Base-by-base conservation (phyloP, 345 rosid species). In the Salix dunnii region DNA sequence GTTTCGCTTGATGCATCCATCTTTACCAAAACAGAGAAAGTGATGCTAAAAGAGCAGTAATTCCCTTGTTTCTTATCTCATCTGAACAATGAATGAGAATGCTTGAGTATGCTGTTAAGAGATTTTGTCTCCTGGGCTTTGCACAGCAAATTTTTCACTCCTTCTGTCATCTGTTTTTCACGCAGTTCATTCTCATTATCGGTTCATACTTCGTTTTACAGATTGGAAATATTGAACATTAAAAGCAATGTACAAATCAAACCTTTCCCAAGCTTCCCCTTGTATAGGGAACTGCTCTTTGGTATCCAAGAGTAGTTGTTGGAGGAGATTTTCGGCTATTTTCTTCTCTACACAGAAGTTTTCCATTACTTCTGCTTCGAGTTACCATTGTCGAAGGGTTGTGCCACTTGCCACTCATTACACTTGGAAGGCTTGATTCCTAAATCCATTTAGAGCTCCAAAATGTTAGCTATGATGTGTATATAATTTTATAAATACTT, bases 381-480 rank as follows among this genome's bases (percentile, higher is more conserved):
- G 97, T 91, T 48, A 82, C 84, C 7, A 90, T 78, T 28, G 86
- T 84, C 3, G 90, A 76, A 74, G 85, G 72, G n/a, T 58, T 84
- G 3, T 81, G 84, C 91, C 89, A 89, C 68, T 85, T 86, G 25
- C 83, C 84, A 75, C 77, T 84, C 85, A 89, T 53, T 66, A 84
- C 58, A 74, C 80, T 84, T 10, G 99, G 97, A 53, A 91, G 92
- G 77, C 87, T 90, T 73, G 96, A 89, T 84, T 95, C 97, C 97
- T 95, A 71, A 43, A 27, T 33, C 18, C 25, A 33, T 30, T 13
- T 21, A 70, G 28, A 7, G 7, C 64, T 42, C 62, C 63, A 9
- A 58, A 58, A 58, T 23, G 28, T 58, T 58, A 58, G 10, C 4
- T 23, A 58, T 58, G 63, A 58, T 9, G 25, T 58, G 16, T 58